Evolutionary conservation across 208 protist genomes (phyloP).

Genomic region (Crithidia bombi): DNA sequence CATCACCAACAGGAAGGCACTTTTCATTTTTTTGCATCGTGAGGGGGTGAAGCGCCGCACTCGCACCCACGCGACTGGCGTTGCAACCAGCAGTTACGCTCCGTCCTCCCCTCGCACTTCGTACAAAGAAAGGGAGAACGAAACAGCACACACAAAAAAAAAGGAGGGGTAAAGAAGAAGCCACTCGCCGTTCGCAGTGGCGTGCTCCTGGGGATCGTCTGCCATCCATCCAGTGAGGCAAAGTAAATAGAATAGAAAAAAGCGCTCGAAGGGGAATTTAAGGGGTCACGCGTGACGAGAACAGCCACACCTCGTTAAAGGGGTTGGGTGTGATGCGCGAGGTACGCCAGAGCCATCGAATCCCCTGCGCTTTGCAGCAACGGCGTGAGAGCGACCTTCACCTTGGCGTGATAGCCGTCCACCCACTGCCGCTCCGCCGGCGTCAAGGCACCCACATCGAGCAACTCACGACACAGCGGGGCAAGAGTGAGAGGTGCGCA

Average conservation of each 20-base stretch:
- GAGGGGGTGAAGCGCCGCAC: too few relatives aligned
- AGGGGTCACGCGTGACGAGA: not conserved
- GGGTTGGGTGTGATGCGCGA: conserved; percentile 71
- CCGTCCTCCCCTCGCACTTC: too few relatives aligned
- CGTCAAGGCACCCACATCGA: conserved; percentile 80
- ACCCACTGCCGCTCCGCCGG: conserved; percentile 70
- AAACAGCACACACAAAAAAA: too few relatives aligned
- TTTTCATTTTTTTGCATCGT: too few relatives aligned
- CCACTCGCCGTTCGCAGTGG: too few relatives aligned
- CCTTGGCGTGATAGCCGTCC: conserved; percentile 78
- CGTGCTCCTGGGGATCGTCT: too few relatives aligned
- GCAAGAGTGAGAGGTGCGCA: conserved; percentile 90
- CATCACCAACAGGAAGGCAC: too few relatives aligned
- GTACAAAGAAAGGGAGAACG: too few relatives aligned
- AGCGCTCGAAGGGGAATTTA: not conserved
- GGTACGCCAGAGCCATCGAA: conserved; percentile 59
- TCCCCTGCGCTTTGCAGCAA: conserved; percentile 55
- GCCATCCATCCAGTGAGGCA: too few relatives aligned
- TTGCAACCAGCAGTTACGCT: too few relatives aligned
- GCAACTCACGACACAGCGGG: conserved; percentile 91
- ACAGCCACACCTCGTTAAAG: conserved; percentile 17
- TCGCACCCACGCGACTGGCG: too few relatives aligned
- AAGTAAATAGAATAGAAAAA: not conserved
- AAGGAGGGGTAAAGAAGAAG: too few relatives aligned
- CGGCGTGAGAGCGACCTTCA: conserved; percentile 49